These are phyloP conservation scores for Aquilaria yunnanensis DNA, from an alignment of 345 rosid genomes.

Conservation along the genomic window DNA sequence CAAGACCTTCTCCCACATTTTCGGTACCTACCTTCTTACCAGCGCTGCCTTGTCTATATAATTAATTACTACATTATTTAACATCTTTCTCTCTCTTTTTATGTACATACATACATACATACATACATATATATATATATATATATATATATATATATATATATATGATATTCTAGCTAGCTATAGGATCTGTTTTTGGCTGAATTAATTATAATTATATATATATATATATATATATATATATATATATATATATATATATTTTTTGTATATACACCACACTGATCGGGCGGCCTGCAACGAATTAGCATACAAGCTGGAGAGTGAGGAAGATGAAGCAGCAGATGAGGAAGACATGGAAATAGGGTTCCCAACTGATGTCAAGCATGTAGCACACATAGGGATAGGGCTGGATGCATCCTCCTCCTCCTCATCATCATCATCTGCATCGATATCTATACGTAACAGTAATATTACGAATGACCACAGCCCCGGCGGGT, in stretches of 20 bases:
- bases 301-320: no score
- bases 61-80: neutral
- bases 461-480: no score
- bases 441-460: no score
- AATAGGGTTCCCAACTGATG: constrained; percentile 75
- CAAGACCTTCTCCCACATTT: constrained; percentile 54
- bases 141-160: no score
- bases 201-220: neutral
- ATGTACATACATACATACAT: neutral
- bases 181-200: no score
- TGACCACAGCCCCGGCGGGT: no score
- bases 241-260: no score
- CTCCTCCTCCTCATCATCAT: neutral
- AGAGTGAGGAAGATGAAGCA: constrained; percentile 1
- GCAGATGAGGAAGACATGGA: constrained; percentile 64
- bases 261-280: no score
- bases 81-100: neutral
- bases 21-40: constrained; percentile 29
- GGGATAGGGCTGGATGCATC: constrained; percentile 43
- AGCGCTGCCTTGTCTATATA: no score
- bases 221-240: neutral
- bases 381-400: constrained; percentile 73
- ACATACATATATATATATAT: neutral
- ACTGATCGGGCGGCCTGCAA: no score
- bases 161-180: no score